These are phyloP conservation scores for Monosporascus sp. DNA, from an alignment of 2,329 filamentous ascomycete species.

Conservation along the genomic window DNA sequence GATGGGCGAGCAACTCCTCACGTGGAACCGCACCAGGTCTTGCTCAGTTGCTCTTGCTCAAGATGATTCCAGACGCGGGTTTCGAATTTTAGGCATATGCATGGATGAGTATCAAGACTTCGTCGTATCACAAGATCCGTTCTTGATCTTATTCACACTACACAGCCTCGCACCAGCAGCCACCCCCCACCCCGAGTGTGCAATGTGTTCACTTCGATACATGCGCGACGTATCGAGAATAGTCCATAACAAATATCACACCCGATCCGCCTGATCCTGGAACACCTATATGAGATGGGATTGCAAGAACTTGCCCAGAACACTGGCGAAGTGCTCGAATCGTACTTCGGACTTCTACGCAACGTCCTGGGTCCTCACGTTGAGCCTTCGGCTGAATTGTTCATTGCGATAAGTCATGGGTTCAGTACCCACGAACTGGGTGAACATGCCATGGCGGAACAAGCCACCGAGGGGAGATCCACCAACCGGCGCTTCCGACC, in stretches of 20 bases:
- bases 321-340: not conserved
- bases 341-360: not conserved
- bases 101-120: not conserved
- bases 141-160: not conserved
- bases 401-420: too few species aligned
- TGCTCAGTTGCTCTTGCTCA: not conserved
- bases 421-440: not conserved
- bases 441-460: not conserved
- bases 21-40: not conserved
- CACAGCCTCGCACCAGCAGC: not conserved
- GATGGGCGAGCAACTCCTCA: not conserved
- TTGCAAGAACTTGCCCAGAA: not conserved
- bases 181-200: not conserved
- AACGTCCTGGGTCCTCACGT: not conserved
- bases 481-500: not conserved
- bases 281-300: not conserved
- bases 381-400: not conserved
- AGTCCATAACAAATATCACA: not conserved
- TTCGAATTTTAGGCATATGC: not conserved
- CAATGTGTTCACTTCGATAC: not conserved
- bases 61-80: not conserved
- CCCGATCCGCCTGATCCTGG: not conserved
- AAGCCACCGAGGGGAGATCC: not conserved
- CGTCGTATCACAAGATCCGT: not conserved
- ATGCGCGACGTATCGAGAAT: not conserved